Percentiles rank a stretch among this genome's conserved stretches.
Conservation (phyloP, 768 basidiomycete species). For the Rhodotorula toruloides region DNA sequence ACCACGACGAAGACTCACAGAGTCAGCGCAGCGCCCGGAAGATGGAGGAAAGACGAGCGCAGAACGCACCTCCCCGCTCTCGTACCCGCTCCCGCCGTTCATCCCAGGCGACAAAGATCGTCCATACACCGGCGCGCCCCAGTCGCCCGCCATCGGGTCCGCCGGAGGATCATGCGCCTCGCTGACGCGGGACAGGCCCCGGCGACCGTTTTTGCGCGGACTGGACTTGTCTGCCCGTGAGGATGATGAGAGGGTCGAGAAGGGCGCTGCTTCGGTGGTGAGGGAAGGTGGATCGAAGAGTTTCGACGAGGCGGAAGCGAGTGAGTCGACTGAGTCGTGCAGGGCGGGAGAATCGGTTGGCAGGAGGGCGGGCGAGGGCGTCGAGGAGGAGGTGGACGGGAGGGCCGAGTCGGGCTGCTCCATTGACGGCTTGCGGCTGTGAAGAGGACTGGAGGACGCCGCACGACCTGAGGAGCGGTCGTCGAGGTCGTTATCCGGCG, state of each 20-base stretch:
- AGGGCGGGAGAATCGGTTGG: constrained; percentile 9
- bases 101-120: constrained; percentile 11
- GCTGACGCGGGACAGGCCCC: constrained; percentile 15
- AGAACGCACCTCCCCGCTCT: constrained; percentile 17
- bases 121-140: constrained; percentile 25
- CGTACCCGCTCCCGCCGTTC: constrained; percentile 28
- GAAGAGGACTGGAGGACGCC: no score
- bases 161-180: constrained; percentile 8
- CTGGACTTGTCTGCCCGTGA: neutral
- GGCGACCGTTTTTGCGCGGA: neutral
- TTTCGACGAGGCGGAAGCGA: neutral
- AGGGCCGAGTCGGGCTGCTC: neutral
- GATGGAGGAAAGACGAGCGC: neutral
- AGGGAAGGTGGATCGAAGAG: constrained; percentile 6
- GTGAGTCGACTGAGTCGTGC: neutral
- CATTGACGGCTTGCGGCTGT: neutral
- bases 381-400: neutral
- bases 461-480: neutral
- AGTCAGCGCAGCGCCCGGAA: no score
- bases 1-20: neutral
- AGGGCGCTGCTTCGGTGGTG: constrained; percentile 6
- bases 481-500: neutral
- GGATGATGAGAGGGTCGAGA: constrained; percentile 1
- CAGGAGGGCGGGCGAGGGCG: neutral
- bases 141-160: constrained; percentile 37